phyloP scores from a whole-genome alignment of 2,329 filamentous ascomycete genomes.

The Talaromyces pinophilus region DNA sequence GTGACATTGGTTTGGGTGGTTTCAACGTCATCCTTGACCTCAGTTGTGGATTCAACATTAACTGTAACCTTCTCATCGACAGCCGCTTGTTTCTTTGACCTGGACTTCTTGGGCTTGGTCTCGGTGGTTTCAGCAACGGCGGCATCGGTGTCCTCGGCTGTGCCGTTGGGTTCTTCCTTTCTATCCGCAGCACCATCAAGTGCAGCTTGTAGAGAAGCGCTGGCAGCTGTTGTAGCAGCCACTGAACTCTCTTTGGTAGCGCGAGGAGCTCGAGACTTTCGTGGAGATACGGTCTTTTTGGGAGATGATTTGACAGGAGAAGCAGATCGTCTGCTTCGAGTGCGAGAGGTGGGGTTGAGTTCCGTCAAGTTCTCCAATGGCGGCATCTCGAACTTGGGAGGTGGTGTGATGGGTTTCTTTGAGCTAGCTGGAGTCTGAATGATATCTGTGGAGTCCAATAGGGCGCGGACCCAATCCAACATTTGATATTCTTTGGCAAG shows the following conservation, averaged over 20 bases:
- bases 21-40: conserved; percentile 59
- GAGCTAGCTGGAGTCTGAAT: conserved; percentile 65
- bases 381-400: conserved; percentile 72
- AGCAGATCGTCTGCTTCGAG: conserved; percentile 61
- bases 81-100: conserved; percentile 29
- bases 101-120: conserved; percentile 24
- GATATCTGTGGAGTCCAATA: conserved; percentile 86
- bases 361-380: conserved; percentile 28
- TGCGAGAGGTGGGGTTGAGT: conserved; percentile 37
- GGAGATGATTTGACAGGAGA: conserved; percentile 60
- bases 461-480: conserved; percentile 82
- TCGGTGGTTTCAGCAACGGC: conserved; percentile 27
- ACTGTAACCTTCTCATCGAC: conserved; percentile 62
- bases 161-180: conserved; percentile 29
- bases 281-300: conserved; percentile 54
- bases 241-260: conserved; percentile 52
- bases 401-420: conserved; percentile 74
- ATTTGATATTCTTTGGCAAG: conserved; percentile 88
- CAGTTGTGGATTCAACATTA: conserved; percentile 66
- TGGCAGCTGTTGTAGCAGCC: conserved; percentile 51
- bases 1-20: conserved; percentile 72
- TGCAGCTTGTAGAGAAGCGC: conserved; percentile 51
- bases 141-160: conserved; percentile 33
- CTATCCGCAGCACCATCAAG: conserved; percentile 42
- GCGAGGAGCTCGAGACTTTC: conserved; percentile 55